These are phyloP conservation scores for Lodderomyces metapsilosis DNA, from an alignment of 1,139 yeast genomes.

Conservation along the genomic window DNA sequence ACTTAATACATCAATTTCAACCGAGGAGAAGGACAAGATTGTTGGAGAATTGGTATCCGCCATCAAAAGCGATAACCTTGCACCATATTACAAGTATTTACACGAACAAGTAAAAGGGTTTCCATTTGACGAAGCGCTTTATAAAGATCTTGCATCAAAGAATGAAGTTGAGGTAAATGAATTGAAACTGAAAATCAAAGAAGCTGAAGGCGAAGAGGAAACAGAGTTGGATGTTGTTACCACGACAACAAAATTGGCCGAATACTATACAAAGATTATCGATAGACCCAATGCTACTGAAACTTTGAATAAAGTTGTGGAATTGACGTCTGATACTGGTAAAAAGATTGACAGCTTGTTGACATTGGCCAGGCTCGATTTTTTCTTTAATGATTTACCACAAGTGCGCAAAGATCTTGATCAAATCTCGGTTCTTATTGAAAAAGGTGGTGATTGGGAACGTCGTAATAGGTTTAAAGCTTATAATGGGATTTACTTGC, in stretches of 20 bases:
- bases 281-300: slow-evolving; percentile 73
- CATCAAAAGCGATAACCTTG: slow-evolving; percentile 64
- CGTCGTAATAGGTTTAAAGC: slow-evolving; percentile 94
- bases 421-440: slow-evolving; percentile 71
- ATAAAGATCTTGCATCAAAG: slow-evolving; percentile 45
- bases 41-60: slow-evolving; percentile 47
- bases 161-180: slow-evolving; percentile 58
- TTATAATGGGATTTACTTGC: slow-evolving; percentile 76
- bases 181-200: slow-evolving; percentile 62
- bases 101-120: slow-evolving; percentile 48
- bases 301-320: slow-evolving; percentile 73
- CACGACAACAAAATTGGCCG: slow-evolving; percentile 79
- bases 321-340: slow-evolving; percentile 82
- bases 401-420: slow-evolving; percentile 74
- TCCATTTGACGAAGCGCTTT: slow-evolving; percentile 60
- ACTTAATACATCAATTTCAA: slow-evolving; percentile 37
- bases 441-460: slow-evolving; percentile 99
- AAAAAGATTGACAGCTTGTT: slow-evolving; percentile 83
- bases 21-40: slow-evolving; percentile 34
- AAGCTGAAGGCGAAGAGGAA: slow-evolving; percentile 84
- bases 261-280: slow-evolving; percentile 82
- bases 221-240: slow-evolving; percentile 82
- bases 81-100: slow-evolving; percentile 80
- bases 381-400: slow-evolving; percentile 77
- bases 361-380: slow-evolving; percentile 80